Conservation (phyloP, 768 basidiomycete genomes). For the Suillus subaureus region DNA sequence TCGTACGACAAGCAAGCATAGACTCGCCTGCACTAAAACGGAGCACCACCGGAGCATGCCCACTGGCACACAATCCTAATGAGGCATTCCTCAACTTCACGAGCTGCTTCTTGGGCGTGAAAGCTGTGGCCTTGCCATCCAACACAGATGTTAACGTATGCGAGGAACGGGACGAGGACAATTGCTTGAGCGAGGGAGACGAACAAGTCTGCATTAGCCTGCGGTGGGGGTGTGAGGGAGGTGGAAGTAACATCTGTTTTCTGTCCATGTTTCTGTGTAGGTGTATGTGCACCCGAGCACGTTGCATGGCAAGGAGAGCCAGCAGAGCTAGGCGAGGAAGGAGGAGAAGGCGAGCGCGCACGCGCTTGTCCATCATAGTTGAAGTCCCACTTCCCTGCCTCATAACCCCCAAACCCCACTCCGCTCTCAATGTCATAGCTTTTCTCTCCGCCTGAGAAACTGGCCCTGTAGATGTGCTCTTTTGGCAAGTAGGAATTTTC, state of each 20-base stretch:
- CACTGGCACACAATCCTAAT: neutral
- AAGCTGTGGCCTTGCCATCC: neutral
- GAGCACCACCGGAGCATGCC: neutral
- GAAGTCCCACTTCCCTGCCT: slow-evolving; percentile 1
- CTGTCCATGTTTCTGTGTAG: neutral
- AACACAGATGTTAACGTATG: neutral
- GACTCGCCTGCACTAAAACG: neutral
- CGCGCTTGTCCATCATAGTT: slow-evolving; percentile 10
- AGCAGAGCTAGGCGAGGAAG: slow-evolving; percentile 6
- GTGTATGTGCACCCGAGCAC: neutral
- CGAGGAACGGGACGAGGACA: neutral
- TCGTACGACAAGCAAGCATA: neutral
- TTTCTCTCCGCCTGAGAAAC: neutral
- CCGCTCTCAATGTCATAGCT: too few relatives aligned
- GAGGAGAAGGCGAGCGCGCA: neutral
- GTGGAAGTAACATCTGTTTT: neutral
- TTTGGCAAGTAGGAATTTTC: neutral
- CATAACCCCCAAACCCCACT: neutral
- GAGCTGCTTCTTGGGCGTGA: neutral
- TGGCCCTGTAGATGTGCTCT: neutral
- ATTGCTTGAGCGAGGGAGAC: neutral
- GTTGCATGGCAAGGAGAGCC: slow-evolving; percentile 9
- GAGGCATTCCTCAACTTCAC: neutral
- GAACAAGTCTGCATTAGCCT: neutral
- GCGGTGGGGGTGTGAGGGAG: neutral